Conservation (phyloP, 2,329 filamentous ascomycete genomes). For the Huntiella bhutanensis region DNA sequence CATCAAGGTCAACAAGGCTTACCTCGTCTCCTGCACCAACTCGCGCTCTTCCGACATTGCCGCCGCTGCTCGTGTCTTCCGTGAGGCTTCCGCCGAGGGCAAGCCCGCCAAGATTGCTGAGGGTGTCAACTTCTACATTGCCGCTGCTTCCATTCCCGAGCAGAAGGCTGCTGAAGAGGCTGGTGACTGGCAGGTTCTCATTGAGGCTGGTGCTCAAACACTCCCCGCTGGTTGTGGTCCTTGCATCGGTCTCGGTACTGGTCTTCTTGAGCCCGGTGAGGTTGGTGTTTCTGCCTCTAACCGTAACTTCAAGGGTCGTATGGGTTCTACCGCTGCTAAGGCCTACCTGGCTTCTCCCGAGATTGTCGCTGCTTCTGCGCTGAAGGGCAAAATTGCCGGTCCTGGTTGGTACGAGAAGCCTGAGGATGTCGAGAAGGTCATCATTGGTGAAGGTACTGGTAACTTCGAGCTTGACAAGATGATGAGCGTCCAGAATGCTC, state of each 20-base stretch:
- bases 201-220: slow-evolving; percentile 58
- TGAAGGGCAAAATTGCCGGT: slow-evolving; percentile 52
- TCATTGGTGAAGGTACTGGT: slow-evolving; percentile 53
- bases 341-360: slow-evolving; percentile 81
- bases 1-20: slow-evolving; percentile 68
- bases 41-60: slow-evolving; percentile 62
- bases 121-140: slow-evolving; percentile 73
- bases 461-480: slow-evolving; percentile 44
- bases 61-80: slow-evolving; percentile 70
- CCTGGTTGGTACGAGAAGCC: slow-evolving; percentile 64
- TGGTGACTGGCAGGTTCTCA: slow-evolving; percentile 68
- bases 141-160: slow-evolving; percentile 64
- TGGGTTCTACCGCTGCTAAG: slow-evolving; percentile 63
- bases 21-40: slow-evolving; percentile 76
- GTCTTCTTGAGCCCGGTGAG: slow-evolving; percentile 68
- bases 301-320: slow-evolving; percentile 79
- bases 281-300: slow-evolving; percentile 71
- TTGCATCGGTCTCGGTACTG: slow-evolving; percentile 67
- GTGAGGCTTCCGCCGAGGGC: slow-evolving; percentile 49
- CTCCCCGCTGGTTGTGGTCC: slow-evolving; percentile 61
- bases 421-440: slow-evolving; percentile 45
- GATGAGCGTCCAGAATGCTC: slow-evolving; percentile 45
- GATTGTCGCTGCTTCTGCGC: slow-evolving; percentile 75
- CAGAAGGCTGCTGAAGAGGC: slow-evolving; percentile 58
- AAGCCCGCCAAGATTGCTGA: slow-evolving; percentile 50